These are phyloP conservation scores for Orbilia quercus DNA, from an alignment of 2,329 filamentous ascomycete species.

Conservation along the genomic window DNA sequence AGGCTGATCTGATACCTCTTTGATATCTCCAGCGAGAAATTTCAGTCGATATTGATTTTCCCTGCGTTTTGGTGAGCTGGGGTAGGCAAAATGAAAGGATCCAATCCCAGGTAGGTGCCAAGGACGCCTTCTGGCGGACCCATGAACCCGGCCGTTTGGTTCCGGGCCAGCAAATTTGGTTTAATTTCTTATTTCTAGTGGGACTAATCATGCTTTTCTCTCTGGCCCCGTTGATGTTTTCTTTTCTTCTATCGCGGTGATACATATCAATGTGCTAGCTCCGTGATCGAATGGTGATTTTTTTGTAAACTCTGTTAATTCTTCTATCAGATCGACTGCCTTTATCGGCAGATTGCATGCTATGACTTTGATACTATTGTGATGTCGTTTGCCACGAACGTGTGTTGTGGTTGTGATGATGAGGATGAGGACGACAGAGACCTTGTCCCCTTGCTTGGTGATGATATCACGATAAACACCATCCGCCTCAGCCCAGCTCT, in stretches of 20 bases:
- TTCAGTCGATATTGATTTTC: conserved; percentile 6
- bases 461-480: conserved; percentile 36
- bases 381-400: neutral
- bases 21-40: conserved; percentile 3
- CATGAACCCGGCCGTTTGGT: conserved; percentile 57
- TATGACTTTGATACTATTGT: neutral
- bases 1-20: too few species aligned
- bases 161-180: conserved; percentile 53
- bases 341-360: neutral
- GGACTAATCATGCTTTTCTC: conserved; percentile 26
- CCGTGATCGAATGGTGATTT: conserved; percentile 31
- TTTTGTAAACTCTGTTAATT: too few species aligned
- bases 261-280: conserved; percentile 10
- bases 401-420: conserved; percentile 16
- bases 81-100: conserved; percentile 40
- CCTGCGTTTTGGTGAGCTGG: conserved; percentile 28
- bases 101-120: conserved; percentile 43
- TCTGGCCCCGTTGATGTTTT: too few species aligned
- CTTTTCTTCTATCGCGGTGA: neutral
- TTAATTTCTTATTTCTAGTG: conserved; percentile 53
- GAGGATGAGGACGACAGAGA: conserved; percentile 5
- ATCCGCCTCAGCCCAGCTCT: neutral
- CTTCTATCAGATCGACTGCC: conserved; percentile 7
- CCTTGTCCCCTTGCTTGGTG: conserved; percentile 31
- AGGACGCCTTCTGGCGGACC: conserved; percentile 40